Evolutionary conservation across 495 filamentous ascomycete genomes (phyloP), one percentile per base, ranked within the genome.

Genomic region (Penicillium pancosmium): DNA sequence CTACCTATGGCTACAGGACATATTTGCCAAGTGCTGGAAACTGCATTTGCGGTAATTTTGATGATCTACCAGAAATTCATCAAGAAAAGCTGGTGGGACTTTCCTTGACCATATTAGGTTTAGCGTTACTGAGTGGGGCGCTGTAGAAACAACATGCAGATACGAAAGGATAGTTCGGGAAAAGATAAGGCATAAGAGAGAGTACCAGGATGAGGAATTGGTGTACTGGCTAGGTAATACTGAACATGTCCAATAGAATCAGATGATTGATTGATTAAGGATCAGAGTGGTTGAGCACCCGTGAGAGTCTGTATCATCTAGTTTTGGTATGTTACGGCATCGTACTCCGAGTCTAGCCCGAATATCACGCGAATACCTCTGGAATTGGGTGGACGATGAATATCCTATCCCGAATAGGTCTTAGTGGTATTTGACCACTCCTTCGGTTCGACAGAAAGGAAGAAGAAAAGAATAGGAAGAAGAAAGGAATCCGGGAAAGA

Each of bases 371-470:
- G 31, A 52, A 58, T 54, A 54, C 56, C 36, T 18, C 50, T 50
- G 50, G 31, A 49, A 59, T 59, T 59, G 49, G 56, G 56, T 40
- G 56, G 35, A 59, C 50, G 50, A 53, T 59, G 56, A 59, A 59
- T 27, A 59, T 27, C 56, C 41, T 36, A 33, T 23, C 35, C 50
- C 31, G 9, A 11, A 49, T 53, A 41, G 23, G 50, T 49, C 56
- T 15, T 59, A 59, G 49, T 49, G 50, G 56, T 59, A 59, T 49
- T 53, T 53, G 27, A 59, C 56, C 50, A 49, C 49, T 58, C 23
- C 11, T 41, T 63, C 34, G 10, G 34, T 13, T 36, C 1, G 34
- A 36, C 34, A 36, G 9, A 36, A 36, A 23, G 23, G 23, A 23
- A 23, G 23, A 23, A 23, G 23, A 23, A 23, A 23, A 23, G 23